Conservation (phyloP, 148 eudicot genomes). For the Talinum fruticosum region DNA sequence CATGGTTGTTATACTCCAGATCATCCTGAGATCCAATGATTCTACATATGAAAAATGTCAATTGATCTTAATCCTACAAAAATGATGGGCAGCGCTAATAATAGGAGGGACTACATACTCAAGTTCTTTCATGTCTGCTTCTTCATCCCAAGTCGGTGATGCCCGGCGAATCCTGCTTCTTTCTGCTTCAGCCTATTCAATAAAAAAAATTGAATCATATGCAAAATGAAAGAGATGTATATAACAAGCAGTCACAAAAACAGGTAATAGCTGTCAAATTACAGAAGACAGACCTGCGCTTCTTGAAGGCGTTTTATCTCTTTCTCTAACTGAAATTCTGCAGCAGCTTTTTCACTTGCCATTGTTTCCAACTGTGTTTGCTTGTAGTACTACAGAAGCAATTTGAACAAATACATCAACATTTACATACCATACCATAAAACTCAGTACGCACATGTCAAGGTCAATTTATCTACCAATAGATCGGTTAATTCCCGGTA, state of each 20-base stretch:
- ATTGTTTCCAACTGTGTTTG: slow-evolving; percentile 97
- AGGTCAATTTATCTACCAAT: slow-evolving; percentile 48
- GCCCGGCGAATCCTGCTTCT: slow-evolving; percentile 75
- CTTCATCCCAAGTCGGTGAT: slow-evolving; percentile 94
- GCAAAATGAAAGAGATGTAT: slow-evolving; percentile 2
- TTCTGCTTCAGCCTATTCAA: slow-evolving; percentile 85
- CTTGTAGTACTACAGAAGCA: slow-evolving; percentile 72
- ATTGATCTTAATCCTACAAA: background rate
- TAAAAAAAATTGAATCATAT: slow-evolving; percentile 12
- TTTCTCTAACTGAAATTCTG: slow-evolving; percentile 94
- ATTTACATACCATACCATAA: background rate
- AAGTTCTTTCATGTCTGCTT: slow-evolving; percentile 85
- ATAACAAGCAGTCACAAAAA: background rate
- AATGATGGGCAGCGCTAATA: background rate
- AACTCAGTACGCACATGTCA: slow-evolving; percentile 8
- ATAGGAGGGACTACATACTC: slow-evolving; percentile 55
- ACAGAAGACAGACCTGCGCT: slow-evolving; percentile 57
- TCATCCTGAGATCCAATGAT: no score
- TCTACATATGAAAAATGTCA: no score
- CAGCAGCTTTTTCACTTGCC: slow-evolving; percentile 99
- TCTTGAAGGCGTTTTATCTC: slow-evolving; percentile 91
- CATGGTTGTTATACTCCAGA: no score
- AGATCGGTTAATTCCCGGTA: slow-evolving; percentile 96
- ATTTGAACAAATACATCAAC: slow-evolving; percentile 9
- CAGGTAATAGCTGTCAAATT: background rate